A percentile compares a stretch with the other conserved stretches of the same genome.
These are phyloP conservation scores for Trichosphaerium sp. DNA, from an alignment of 78 protist genomes.

Conservation along the genomic window DNA sequence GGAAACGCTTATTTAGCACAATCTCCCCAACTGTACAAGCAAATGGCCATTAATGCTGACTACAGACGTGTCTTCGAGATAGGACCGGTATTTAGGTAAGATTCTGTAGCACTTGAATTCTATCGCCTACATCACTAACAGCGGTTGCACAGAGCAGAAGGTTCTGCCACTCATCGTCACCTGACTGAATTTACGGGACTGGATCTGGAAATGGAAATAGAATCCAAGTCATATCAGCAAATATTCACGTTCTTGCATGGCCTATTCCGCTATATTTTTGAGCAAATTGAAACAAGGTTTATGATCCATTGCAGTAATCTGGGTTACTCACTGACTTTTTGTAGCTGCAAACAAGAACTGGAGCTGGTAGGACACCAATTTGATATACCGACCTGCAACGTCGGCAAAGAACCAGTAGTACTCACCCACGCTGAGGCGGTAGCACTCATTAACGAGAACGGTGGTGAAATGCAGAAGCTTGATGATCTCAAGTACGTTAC, in stretches of 20 bases:
- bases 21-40: slow-evolving; percentile 97
- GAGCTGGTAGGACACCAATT: too few relatives aligned
- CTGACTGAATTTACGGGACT: slow-evolving; percentile 96
- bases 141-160: slow-evolving; percentile 97
- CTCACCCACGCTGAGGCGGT: slow-evolving; percentile 68
- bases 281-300: slow-evolving; percentile 44
- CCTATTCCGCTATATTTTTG: slow-evolving; percentile 75
- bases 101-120: too few relatives aligned
- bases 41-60: slow-evolving; percentile 94
- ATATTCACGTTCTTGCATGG: slow-evolving; percentile 60
- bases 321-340: too few relatives aligned
- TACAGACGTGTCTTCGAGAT: slow-evolving; percentile 95
- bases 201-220: slow-evolving; percentile 92
- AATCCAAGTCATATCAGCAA: neutral
- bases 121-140: too few relatives aligned
- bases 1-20: slow-evolving; percentile 87
- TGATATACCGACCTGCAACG: too few relatives aligned
- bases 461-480: slow-evolving; percentile 35
- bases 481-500: slow-evolving; percentile 42
- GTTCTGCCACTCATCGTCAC: slow-evolving; percentile 94
- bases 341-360: too few relatives aligned
- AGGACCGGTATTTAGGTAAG: slow-evolving; percentile 93
- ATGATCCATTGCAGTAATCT: too few relatives aligned
- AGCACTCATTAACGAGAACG: slow-evolving; percentile 49
- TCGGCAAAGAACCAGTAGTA: too few relatives aligned